These are phyloP conservation scores for Penicillium aurantiogriseum DNA, from an alignment of 2,329 filamentous ascomycete genomes.

Conservation along the genomic window DNA sequence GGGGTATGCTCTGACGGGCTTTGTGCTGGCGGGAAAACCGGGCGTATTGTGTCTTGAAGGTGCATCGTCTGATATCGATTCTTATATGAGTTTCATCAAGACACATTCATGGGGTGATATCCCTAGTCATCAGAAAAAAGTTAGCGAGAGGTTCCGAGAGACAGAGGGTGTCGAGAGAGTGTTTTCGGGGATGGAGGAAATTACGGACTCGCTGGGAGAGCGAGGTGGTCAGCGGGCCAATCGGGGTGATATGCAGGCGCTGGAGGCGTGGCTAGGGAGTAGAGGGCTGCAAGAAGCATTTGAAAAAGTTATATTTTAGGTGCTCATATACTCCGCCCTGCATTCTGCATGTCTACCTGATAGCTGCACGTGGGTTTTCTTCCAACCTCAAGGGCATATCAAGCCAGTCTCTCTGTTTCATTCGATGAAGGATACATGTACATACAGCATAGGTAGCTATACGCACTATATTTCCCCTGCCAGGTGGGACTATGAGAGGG, in stretches of 20 bases:
- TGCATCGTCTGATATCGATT: conserved; percentile 50
- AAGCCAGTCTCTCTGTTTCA: background rate
- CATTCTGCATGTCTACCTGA: background rate
- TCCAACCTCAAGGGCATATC: background rate
- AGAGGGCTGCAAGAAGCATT: conserved; percentile 32
- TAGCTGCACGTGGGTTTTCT: too few species aligned
- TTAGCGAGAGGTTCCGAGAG: conserved; percentile 51
- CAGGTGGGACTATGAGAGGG: too few species aligned
- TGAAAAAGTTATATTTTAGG: conserved; percentile 35
- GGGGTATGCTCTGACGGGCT: conserved; percentile 55
- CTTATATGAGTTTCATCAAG: conserved; percentile 63
- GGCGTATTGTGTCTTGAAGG: conserved; percentile 43
- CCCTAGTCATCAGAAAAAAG: conserved; percentile 61
- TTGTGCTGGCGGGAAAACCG: conserved; percentile 61
- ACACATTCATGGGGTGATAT: conserved; percentile 64
- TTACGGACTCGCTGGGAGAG: conserved; percentile 34
- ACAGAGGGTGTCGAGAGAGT: conserved; percentile 43
- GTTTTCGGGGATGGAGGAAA: conserved; percentile 34
- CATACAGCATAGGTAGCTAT: too few species aligned
- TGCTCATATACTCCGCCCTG: background rate
- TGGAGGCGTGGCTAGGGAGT: conserved; percentile 30
- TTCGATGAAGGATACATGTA: background rate
- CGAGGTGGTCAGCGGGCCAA: conserved; percentile 35
- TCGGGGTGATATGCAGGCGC: conserved; percentile 37
- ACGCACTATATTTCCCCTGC: too few species aligned